phyloP scores from a whole-genome alignment of 306 rosid genomes.

The Cotoneaster glaucophyllus region DNA sequence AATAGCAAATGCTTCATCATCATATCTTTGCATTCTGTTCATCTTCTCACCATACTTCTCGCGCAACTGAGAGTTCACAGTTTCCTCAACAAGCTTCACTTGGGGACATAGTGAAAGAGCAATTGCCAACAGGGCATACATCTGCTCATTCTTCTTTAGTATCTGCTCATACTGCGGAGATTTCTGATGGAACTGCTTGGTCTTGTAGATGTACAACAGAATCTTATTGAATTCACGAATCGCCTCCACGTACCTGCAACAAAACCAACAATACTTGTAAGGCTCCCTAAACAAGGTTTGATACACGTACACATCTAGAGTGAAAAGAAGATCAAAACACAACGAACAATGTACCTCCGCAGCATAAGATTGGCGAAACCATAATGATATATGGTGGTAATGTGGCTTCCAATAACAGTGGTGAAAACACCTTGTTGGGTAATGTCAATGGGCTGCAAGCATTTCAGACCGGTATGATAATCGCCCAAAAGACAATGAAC shows the following conservation, averaged over 20 bases:
- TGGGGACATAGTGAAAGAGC: slow-evolving; percentile 92
- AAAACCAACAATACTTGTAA: background rate
- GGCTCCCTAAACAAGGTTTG: background rate
- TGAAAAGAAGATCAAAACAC: background rate
- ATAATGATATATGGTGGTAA: slow-evolving; percentile 80
- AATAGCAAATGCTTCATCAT: slow-evolving; percentile 89
- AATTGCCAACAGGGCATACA: slow-evolving; percentile 97
- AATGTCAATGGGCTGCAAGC: slow-evolving; percentile 75
- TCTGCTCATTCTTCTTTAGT: slow-evolving; percentile 92
- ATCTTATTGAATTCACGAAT: slow-evolving; percentile 88
- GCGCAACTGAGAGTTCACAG: slow-evolving; percentile 80
- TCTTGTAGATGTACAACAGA: slow-evolving; percentile 68
- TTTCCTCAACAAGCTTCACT: slow-evolving; percentile 79
- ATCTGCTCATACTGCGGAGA: slow-evolving; percentile 96
- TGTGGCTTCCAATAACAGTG: slow-evolving; percentile 88
- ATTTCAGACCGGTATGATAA: slow-evolving; percentile 84
- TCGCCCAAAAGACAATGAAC: slow-evolving; percentile 97
- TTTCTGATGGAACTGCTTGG: slow-evolving; percentile 78
- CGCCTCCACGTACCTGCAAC: slow-evolving; percentile 78
- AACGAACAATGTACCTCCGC: slow-evolving; percentile 48
- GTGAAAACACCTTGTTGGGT: slow-evolving; percentile 83
- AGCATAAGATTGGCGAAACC: slow-evolving; percentile 98
- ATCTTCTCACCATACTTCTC: slow-evolving; percentile 98
- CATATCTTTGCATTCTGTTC: slow-evolving; percentile 85
- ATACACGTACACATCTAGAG: background rate